Percentiles rank a stretch among this genome's conserved stretches.
Evolutionary conservation across 306 rosid genomes (phyloP).

Genomic region (Quercus ilex): DNA sequence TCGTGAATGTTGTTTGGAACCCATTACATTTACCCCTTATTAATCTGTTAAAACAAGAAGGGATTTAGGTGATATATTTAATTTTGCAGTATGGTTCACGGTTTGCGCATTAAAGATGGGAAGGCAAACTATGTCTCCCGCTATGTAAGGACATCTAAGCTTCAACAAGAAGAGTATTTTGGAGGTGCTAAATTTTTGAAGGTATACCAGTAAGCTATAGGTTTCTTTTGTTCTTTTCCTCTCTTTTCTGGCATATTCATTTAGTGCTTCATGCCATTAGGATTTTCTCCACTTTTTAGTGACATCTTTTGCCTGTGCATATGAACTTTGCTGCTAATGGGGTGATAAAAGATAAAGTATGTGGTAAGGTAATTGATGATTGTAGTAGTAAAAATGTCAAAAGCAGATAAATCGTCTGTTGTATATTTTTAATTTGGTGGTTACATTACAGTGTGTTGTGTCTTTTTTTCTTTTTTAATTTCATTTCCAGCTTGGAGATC

Average conservation of each 20-base stretch:
- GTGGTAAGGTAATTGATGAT: background rate
- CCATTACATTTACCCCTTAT: background rate
- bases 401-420: background rate
- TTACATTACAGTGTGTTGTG: background rate
- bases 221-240: background rate
- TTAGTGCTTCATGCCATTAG: background rate
- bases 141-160: slow-evolving; percentile 41
- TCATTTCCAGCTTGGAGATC: slow-evolving; percentile 81
- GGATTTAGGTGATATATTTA: slow-evolving; percentile 14
- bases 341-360: background rate
- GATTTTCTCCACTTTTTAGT: background rate
- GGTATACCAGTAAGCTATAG: slow-evolving; percentile 34
- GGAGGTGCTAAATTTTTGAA: slow-evolving; percentile 81
- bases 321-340: background rate
- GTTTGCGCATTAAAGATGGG: slow-evolving; percentile 91
- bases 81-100: slow-evolving; percentile 86
- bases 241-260: background rate
- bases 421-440: slow-evolving; percentile 17
- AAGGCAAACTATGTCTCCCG: slow-evolving; percentile 88
- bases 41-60: background rate
- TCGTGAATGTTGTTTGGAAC: background rate
- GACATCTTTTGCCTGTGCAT: background rate
- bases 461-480: slow-evolving; percentile 5
- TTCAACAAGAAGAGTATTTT: slow-evolving; percentile 89
- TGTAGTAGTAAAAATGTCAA: background rate